Evolutionary conservation across 176 grass and related monocot genomes (phyloP).

Genomic region (Leersia perrieri): DNA sequence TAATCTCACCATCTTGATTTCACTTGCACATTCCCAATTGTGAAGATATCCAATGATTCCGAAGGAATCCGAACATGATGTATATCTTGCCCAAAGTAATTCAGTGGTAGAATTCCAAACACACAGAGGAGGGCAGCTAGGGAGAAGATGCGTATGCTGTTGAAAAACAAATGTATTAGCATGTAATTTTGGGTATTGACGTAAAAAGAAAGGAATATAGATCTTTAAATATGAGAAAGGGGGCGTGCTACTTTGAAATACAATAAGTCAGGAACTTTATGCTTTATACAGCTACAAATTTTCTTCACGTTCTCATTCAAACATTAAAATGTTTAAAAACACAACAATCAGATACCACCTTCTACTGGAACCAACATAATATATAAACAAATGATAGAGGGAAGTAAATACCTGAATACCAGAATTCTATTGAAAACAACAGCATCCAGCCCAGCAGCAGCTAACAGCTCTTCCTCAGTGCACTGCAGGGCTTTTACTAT

Average conservation of each 20-base stretch:
- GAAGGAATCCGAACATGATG: slow-evolving; percentile 49
- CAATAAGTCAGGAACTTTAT: neutral
- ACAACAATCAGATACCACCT: neutral
- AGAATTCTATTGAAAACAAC: slow-evolving; percentile 78
- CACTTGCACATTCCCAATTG: slow-evolving; percentile 63
- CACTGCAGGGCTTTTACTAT: slow-evolving; percentile 81
- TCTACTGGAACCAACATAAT: neutral
- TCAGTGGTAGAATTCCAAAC: slow-evolving; percentile 72
- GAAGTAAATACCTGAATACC: slow-evolving; percentile 70
- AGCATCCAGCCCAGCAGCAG: slow-evolving; percentile 80
- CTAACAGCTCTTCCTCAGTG: slow-evolving; percentile 75
- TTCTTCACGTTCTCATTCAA: neutral
- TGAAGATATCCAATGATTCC: slow-evolving; percentile 74
- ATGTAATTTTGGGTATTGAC: neutral
- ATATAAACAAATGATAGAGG: neutral
- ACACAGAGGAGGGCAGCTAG: slow-evolving; percentile 80
- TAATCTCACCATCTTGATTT: slow-evolving; percentile 70
- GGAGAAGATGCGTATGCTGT: slow-evolving; percentile 90
- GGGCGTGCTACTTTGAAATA: neutral
- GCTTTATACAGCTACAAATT: neutral
- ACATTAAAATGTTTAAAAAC: neutral
- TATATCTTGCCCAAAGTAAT: slow-evolving; percentile 82
- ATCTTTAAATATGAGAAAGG: neutral
- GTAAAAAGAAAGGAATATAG: neutral
- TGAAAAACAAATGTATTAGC: slow-evolving; percentile 23